Conservation (phyloP, 2,329 filamentous ascomycete species). For the Colletotrichum filicis region DNA sequence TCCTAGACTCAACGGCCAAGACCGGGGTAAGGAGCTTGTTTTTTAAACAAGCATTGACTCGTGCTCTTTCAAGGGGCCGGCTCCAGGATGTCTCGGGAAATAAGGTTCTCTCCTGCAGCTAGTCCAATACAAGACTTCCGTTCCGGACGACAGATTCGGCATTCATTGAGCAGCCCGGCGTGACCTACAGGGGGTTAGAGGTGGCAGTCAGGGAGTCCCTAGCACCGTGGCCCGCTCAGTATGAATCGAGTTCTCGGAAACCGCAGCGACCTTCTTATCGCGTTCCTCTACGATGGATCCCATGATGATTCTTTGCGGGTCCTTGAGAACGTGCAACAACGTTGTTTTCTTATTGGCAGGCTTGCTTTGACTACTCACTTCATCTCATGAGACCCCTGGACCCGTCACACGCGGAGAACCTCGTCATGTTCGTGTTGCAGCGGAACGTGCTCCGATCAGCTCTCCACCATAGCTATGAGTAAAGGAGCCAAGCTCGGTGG, state of each 20-base stretch:
- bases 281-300: not conserved
- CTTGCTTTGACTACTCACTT: no score
- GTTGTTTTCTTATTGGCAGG: constrained; percentile 15
- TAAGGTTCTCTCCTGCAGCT: constrained; percentile 23
- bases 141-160: not conserved
- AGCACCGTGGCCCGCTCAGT: not conserved
- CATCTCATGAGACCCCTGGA: not conserved
- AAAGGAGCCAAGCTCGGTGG: no score
- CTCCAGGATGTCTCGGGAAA: not conserved
- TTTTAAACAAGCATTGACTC: constrained; percentile 28
- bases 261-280: not conserved
- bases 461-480: no score
- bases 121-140: not conserved
- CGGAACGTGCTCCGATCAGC: not conserved
- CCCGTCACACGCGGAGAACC: not conserved
- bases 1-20: not conserved
- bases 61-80: not conserved
- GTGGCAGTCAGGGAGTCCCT: constrained; percentile 12
- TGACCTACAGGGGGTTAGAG: not conserved
- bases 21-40: constrained; percentile 13
- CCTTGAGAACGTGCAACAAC: constrained; percentile 8
- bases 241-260: not conserved
- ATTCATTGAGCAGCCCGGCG: not conserved
- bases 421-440: not conserved
- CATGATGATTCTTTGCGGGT: not conserved